Percentiles rank a stretch among this genome's conserved stretches.
Conservation (phyloP, 2,329 filamentous ascomycete genomes). For the Alternaria tenuissima region DNA sequence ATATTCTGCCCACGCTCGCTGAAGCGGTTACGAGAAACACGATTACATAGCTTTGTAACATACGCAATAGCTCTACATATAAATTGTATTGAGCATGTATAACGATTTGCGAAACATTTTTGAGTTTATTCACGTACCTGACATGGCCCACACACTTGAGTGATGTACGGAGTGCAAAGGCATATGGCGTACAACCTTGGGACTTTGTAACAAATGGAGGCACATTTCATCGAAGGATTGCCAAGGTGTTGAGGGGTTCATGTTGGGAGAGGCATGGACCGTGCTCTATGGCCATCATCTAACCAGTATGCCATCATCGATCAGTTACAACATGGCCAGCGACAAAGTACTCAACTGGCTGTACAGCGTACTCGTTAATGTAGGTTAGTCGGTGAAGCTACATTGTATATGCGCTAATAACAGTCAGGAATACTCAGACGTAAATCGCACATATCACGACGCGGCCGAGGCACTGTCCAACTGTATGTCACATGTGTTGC, state of each 20-base stretch:
- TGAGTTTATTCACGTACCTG: background rate
- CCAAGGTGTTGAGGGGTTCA: constrained; percentile 31
- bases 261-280: background rate
- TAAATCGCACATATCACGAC: constrained; percentile 92
- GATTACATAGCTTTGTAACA: constrained; percentile 30
- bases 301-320: constrained; percentile 54
- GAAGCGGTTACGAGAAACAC: constrained; percentile 31
- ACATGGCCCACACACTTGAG: background rate
- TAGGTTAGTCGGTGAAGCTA: constrained; percentile 12
- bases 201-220: background rate
- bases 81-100: constrained; percentile 11
- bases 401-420: background rate
- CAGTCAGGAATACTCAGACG: constrained; percentile 85
- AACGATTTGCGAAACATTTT: background rate
- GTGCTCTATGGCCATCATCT: background rate
- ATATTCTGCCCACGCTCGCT: constrained; percentile 32
- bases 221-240: constrained; percentile 9
- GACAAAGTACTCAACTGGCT: constrained; percentile 95
- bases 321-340: constrained; percentile 66
- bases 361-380: constrained; percentile 79
- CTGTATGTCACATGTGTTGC: constrained; percentile 64
- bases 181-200: background rate
- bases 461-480: constrained; percentile 82
- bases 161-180: background rate
- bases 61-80: constrained; percentile 15